These are phyloP conservation scores for Sporothrix sp. DNA, from an alignment of 2,329 filamentous ascomycete species.

Conservation along the genomic window DNA sequence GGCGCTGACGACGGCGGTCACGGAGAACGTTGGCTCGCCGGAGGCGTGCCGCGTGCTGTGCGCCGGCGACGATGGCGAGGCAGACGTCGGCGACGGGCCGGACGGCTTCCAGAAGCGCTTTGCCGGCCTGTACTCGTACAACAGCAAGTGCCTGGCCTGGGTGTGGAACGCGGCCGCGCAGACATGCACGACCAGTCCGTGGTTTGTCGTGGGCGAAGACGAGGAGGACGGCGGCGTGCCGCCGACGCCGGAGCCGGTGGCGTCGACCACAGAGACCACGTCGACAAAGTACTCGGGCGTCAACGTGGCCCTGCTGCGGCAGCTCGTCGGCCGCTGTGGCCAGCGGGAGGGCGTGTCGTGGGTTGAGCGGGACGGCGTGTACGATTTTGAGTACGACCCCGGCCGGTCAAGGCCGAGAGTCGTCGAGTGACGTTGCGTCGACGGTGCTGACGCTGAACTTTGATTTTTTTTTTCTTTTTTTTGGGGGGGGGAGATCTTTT, in stretches of 20 bases:
- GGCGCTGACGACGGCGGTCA: slow-evolving; percentile 17
- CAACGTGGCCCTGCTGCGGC: slow-evolving; percentile 22
- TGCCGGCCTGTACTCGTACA: neutral
- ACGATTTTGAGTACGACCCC: slow-evolving; percentile 7
- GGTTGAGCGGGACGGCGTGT: slow-evolving; percentile 5
- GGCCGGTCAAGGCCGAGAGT: neutral
- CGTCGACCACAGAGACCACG: neutral
- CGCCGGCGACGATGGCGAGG: slow-evolving; percentile 22
- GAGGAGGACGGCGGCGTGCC: neutral
- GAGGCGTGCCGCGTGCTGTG: slow-evolving; percentile 37
- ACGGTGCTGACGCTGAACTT: neutral
- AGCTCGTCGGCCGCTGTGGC: slow-evolving; percentile 10
- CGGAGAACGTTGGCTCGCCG: slow-evolving; percentile 27
- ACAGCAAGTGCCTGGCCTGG: slow-evolving; percentile 39
- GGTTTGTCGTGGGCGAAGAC: slow-evolving; percentile 37
- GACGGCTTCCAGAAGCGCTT: neutral
- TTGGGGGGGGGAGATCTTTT: neutral
- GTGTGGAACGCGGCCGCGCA: slow-evolving; percentile 33
- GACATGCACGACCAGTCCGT: slow-evolving; percentile 38
- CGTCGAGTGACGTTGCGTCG: neutral
- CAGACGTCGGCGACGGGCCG: neutral
- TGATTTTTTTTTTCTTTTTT: neutral
- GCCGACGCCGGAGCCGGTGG: neutral
- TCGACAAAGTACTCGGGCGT: slow-evolving; percentile 29
- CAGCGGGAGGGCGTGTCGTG: slow-evolving; percentile 9